phyloP scores from a whole-genome alignment of 257 asterid genomes.

The Anisodus tanguticus region DNA sequence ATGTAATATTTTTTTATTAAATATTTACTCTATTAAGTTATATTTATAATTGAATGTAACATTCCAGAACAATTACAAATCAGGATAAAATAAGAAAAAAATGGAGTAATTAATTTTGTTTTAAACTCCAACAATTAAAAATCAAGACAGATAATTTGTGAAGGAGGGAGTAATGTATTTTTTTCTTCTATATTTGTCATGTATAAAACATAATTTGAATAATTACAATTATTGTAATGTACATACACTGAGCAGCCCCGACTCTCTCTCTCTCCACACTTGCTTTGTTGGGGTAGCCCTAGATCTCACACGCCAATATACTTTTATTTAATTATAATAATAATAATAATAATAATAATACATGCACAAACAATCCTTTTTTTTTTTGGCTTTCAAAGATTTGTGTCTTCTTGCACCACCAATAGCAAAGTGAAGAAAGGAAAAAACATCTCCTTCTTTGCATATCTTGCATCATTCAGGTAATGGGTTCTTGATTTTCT shows the following conservation, averaged over 20 bases:
- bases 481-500: slow-evolving; percentile 10
- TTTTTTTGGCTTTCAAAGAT: slow-evolving; percentile 12
- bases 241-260: background rate
- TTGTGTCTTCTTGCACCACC: background rate
- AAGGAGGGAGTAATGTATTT: background rate
- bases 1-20: no score
- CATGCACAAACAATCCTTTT: slow-evolving; percentile 24
- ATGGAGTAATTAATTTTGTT: no score
- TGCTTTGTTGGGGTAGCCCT: background rate
- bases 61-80: no score
- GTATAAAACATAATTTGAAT: background rate
- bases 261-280: slow-evolving; percentile 12
- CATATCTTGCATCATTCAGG: background rate
- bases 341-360: slow-evolving; percentile 5
- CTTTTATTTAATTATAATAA: background rate
- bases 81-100: no score
- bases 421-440: background rate
- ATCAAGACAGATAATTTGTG: no score
- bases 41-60: no score
- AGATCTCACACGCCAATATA: slow-evolving; percentile 29
- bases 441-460: background rate
- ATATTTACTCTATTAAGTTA: no score
- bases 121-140: no score
- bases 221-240: background rate
- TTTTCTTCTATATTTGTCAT: background rate